These are phyloP conservation scores for Auricularia cornea DNA, from an alignment of 768 basidiomycete species.

Conservation along the genomic window DNA sequence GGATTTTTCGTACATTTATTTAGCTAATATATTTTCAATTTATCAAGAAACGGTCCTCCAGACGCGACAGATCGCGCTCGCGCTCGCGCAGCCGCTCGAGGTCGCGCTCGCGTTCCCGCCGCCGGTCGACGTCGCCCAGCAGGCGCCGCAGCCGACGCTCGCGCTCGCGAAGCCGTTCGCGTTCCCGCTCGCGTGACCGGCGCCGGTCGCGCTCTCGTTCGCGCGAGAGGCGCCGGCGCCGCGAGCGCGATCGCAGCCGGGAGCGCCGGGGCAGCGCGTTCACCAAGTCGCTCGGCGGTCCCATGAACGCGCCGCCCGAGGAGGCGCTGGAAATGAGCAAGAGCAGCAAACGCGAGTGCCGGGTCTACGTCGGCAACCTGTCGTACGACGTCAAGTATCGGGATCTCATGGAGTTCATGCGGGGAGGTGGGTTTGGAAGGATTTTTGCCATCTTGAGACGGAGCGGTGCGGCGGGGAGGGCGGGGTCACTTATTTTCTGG, in stretches of 20 bases:
- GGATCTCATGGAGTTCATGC: slow-evolving; percentile 99
- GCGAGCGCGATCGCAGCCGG: slow-evolving; percentile 37
- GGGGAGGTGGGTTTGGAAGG: slow-evolving; percentile 96
- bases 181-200: slow-evolving; percentile 27
- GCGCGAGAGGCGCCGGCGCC: slow-evolving; percentile 39
- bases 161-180: slow-evolving; percentile 50
- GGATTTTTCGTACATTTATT: too few relatives aligned
- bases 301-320: slow-evolving; percentile 85
- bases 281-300: slow-evolving; percentile 74
- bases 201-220: slow-evolving; percentile 56
- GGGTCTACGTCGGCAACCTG: slow-evolving; percentile 98
- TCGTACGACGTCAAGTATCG: slow-evolving; percentile 98
- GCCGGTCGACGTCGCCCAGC: slow-evolving; percentile 32
- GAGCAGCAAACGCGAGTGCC: slow-evolving; percentile 93
- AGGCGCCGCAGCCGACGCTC: slow-evolving; percentile 50
- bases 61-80: slow-evolving; percentile 8
- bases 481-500: background rate
- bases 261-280: slow-evolving; percentile 44
- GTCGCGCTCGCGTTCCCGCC: slow-evolving; percentile 13
- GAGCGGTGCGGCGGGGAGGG: slow-evolving; percentile 26
- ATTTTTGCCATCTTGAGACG: slow-evolving; percentile 19
- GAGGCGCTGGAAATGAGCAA: slow-evolving; percentile 95
- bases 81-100: slow-evolving; percentile 25
- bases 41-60: slow-evolving; percentile 1
- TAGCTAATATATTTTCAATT: background rate